phyloP scores from a whole-genome alignment of 805 yeast species.

The Millerozyma acaciae region DNA sequence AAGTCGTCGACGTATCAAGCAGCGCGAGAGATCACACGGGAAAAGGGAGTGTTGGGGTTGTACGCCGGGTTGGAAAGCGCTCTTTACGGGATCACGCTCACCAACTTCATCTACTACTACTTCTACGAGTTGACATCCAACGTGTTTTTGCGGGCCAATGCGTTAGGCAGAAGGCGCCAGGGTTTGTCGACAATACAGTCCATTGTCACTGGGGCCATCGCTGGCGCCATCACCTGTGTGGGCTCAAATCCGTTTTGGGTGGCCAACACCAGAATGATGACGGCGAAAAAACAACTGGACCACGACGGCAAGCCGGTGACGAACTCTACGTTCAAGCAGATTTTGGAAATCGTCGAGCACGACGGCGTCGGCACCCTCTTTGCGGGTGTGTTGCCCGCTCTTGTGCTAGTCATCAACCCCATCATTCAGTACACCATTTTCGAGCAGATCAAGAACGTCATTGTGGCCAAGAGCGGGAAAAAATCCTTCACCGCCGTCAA shows the following conservation, averaged over 20 bases:
- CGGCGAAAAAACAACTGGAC: slow-evolving; percentile 35
- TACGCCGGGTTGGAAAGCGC: slow-evolving; percentile 90
- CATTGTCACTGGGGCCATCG: slow-evolving; percentile 74
- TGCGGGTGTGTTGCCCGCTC: slow-evolving; percentile 84
- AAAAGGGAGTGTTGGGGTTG: slow-evolving; percentile 64
- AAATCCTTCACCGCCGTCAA: slow-evolving; percentile 59
- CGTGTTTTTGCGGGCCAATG: slow-evolving; percentile 36
- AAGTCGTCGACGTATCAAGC: slow-evolving; percentile 21
- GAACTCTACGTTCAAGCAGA: slow-evolving; percentile 48
- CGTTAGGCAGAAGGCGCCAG: slow-evolving; percentile 20
- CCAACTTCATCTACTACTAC: slow-evolving; percentile 87
- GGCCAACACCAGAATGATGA: slow-evolving; percentile 86
- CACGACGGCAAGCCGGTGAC: slow-evolving; percentile 14
- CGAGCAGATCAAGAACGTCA: slow-evolving; percentile 74
- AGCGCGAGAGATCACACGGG: slow-evolving; percentile 41
- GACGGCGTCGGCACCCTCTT: slow-evolving; percentile 75
- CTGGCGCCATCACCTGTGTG: slow-evolving; percentile 81
- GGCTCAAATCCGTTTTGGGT: slow-evolving; percentile 93
- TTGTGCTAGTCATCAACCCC: slow-evolving; percentile 82
- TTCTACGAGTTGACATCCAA: slow-evolving; percentile 73
- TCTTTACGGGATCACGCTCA: slow-evolving; percentile 75
- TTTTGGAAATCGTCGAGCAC: slow-evolving; percentile 57
- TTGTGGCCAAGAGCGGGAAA: slow-evolving; percentile 51
- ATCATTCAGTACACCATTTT: slow-evolving; percentile 88
- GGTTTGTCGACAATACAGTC: slow-evolving; percentile 63